Evolutionary conservation across 495 filamentous ascomycete genomes (phyloP), one percentile per base, ranked within the genome.

Genomic region (Aspergillus affinis): DNA sequence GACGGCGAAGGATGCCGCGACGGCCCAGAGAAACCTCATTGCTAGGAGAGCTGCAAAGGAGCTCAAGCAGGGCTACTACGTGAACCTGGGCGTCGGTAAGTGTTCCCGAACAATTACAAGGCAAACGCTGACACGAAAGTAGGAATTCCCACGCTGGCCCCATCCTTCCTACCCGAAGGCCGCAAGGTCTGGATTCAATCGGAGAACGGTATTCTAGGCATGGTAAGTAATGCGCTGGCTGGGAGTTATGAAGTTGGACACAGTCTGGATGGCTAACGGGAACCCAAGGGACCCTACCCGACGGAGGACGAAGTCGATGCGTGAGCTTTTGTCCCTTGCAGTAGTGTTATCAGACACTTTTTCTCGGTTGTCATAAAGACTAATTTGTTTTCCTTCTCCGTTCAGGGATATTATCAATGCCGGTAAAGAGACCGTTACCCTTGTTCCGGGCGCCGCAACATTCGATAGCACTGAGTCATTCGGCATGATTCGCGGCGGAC

Each of bases 31-130:
- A 55, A 90, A 93, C 70, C 78, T 88, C 4, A 97, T 97, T 68
- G 90, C 91, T 7, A 82, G 82, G 57, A 77, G 92, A 44, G 91
- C 92, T 0, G 92, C 92, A 10, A 95, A 92, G 78, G 92, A 97
- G 73, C 91, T 97, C 68, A 90, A 95, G 78, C 90, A 94, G 61
- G 92, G 92, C 61, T 94, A 90, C 82, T 96, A 96, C 71, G 92
- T 91, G 27, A 97, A 97, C 67, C 76, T 97, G 17, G 92, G 92
- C 27, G 93, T 97, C 69, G 92, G 92, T 71, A 89, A 89, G 88
- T 90, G 51, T 53, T 3, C 50, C 18, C 2, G 30, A 2, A 2
- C 44, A n/a, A 17, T 6, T 5, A 9, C 20, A 20, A 21, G 6
- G 4, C 15, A 12, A 30, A 15, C 44, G 23, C 45, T 64, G 15